A percentile compares a stretch with the other conserved stretches of the same genome.
These are phyloP conservation scores for Cercospora zeae-maydis DNA, from an alignment of 2,329 filamentous ascomycete species.

Conservation along the genomic window DNA sequence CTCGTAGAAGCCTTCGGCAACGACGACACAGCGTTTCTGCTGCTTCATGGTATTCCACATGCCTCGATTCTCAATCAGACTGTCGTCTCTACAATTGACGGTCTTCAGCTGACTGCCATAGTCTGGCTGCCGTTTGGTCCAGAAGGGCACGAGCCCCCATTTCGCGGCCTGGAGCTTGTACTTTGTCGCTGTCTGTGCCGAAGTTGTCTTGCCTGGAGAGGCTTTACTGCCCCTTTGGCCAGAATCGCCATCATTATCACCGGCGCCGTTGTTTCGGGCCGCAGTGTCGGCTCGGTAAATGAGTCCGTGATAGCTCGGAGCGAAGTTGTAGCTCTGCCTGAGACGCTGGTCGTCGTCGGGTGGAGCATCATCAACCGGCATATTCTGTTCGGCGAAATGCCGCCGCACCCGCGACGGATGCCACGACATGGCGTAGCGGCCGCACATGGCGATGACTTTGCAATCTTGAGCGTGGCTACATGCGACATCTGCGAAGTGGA, in stretches of 20 bases:
- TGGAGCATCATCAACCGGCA: conserved; percentile 66
- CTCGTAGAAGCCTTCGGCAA: conserved; percentile 93
- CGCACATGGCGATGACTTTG: conserved; percentile 55
- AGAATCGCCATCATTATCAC: conserved; percentile 27
- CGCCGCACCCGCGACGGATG: conserved; percentile 71
- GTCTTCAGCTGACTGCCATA: conserved; percentile 77
- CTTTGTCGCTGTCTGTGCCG: conserved; percentile 41
- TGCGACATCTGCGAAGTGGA: neutral
- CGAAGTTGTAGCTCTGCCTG: conserved; percentile 85
- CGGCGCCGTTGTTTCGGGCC: conserved; percentile 53
- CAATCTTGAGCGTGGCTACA: neutral
- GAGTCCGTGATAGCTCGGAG: conserved; percentile 78
- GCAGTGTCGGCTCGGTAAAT: conserved; percentile 77
- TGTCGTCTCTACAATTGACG: conserved; percentile 94
- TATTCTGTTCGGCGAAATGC: conserved; percentile 68
- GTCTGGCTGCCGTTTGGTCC: conserved; percentile 80
- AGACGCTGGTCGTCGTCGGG: conserved; percentile 70
- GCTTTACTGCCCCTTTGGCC: conserved; percentile 27
- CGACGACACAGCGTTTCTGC: conserved; percentile 78
- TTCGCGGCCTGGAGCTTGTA: conserved; percentile 92
- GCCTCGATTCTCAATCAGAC: conserved; percentile 67
- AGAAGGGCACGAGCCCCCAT: conserved; percentile 92
- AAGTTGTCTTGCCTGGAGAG: conserved; percentile 26
- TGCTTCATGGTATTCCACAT: conserved; percentile 94
- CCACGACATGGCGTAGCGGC: conserved; percentile 57